A percentile compares a stretch with the other conserved stretches of the same genome.
Evolutionary conservation across 73 alveolate species (phyloP).

Genomic region (Effrenium voratum): DNA sequence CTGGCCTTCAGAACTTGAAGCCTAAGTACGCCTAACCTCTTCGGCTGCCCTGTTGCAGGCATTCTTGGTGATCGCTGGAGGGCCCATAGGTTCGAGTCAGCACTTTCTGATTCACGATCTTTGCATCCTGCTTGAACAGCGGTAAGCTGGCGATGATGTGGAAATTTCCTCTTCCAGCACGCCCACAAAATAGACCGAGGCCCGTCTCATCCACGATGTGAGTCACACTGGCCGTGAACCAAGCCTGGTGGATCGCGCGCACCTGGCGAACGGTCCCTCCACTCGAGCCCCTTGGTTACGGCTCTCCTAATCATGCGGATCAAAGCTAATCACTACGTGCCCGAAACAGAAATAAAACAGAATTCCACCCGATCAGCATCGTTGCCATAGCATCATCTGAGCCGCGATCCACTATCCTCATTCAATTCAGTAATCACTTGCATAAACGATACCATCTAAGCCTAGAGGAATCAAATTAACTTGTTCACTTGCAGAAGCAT

Average conservation of each 20-base stretch:
- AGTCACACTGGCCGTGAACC: neutral
- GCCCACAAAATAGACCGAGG: neutral
- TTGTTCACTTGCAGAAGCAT: too few relatives aligned
- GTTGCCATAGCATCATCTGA: neutral
- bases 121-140: neutral
- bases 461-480: neutral
- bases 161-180: neutral
- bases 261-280: neutral
- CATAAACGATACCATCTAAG: neutral
- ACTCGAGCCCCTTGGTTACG: neutral
- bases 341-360: slow-evolving; percentile 3
- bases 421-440: neutral
- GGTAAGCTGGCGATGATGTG: neutral
- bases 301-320: neutral
- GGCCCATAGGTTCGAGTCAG: neutral
- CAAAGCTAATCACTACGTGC: neutral
- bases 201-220: neutral
- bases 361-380: neutral
- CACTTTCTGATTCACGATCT: neutral
- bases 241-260: neutral
- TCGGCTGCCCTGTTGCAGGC: neutral
- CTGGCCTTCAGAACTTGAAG: too few relatives aligned
- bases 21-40: neutral
- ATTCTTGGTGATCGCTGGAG: neutral
- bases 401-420: neutral